phyloP scores from a whole-genome alignment of 306 rosid species.

The Rubus idaeus region DNA sequence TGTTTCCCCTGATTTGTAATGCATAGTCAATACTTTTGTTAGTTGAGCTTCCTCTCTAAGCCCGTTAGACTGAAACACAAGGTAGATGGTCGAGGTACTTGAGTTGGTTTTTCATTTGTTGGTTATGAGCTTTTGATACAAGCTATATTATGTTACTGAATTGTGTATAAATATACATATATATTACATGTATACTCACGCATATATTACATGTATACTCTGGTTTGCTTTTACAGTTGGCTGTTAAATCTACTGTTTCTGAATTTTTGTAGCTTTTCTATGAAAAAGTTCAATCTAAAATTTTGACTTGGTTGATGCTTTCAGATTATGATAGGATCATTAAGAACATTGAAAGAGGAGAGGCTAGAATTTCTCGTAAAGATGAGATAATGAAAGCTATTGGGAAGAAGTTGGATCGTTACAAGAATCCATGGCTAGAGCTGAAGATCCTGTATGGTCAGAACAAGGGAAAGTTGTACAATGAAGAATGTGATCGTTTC shows the following conservation, averaged over 20 bases:
- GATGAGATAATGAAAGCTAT: slow-evolving; percentile 99
- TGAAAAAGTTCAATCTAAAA: not conserved
- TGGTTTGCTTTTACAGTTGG: not conserved
- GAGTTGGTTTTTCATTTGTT: not conserved
- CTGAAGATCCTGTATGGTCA: slow-evolving; percentile 95
- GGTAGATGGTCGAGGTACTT: not conserved
- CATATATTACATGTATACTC: too few species aligned
- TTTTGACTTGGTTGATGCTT: slow-evolving; percentile 14
- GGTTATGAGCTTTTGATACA: not conserved
- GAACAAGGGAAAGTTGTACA: slow-evolving; percentile 94
- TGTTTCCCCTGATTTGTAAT: not conserved
- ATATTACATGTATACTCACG: too few species aligned
- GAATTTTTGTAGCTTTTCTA: not conserved
- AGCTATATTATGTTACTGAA: not conserved
- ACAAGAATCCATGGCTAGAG: slow-evolving; percentile 99
- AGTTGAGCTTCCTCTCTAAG: not conserved
- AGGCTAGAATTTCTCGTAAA: slow-evolving; percentile 92
- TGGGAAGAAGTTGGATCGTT: slow-evolving; percentile 95
- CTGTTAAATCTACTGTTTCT: not conserved
- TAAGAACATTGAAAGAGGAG: slow-evolving; percentile 98
- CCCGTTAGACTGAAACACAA: not conserved
- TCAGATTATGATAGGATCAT: slow-evolving; percentile 94
- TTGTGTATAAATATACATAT: not conserved
- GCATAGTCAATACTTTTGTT: not conserved
- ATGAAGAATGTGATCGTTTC: slow-evolving; percentile 98